These are phyloP conservation scores for Actinidia polygama DNA, from an alignment of 179 eudicot genomes.

Conservation along the genomic window DNA sequence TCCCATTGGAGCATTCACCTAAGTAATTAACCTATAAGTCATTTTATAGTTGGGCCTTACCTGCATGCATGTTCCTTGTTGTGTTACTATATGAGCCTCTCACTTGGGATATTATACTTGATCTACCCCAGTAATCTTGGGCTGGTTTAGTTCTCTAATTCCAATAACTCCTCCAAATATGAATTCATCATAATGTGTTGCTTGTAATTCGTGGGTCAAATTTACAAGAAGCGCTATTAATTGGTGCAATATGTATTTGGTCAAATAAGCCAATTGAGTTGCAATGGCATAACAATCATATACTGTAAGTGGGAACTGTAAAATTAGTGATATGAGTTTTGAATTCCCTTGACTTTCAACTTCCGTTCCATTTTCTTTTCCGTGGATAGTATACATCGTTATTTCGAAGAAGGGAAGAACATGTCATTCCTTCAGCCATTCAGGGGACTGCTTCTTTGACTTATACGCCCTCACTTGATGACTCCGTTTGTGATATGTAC, in stretches of 20 bases:
- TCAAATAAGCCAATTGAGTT: neutral
- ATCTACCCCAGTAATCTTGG: too few relatives aligned
- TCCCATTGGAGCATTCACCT: too few relatives aligned
- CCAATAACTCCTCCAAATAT: neutral
- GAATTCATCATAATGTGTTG: neutral
- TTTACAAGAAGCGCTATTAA: neutral
- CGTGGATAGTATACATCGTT: slow-evolving; percentile 72
- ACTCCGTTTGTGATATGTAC: slow-evolving; percentile 38
- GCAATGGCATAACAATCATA: neutral
- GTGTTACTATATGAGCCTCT: too few relatives aligned
- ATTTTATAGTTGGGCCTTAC: too few relatives aligned
- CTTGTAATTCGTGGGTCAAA: neutral
- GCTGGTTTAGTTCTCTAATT: too few relatives aligned
- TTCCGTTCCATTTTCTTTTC: slow-evolving; percentile 8
- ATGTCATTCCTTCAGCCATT: slow-evolving; percentile 62
- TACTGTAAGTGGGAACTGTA: neutral
- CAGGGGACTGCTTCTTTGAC: slow-evolving; percentile 66
- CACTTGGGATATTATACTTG: too few relatives aligned
- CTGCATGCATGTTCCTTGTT: too few relatives aligned
- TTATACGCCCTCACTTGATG: slow-evolving; percentile 46
- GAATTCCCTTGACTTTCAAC: neutral
- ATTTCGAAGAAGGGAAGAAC: slow-evolving; percentile 82
- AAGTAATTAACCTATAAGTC: too few relatives aligned
- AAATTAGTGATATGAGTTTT: slow-evolving; percentile 21
- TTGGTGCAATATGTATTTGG: neutral